Evolutionary conservation across 1,284 basidiomycete genomes (phyloP).

Genomic region (Sporisorium exsertum): DNA sequence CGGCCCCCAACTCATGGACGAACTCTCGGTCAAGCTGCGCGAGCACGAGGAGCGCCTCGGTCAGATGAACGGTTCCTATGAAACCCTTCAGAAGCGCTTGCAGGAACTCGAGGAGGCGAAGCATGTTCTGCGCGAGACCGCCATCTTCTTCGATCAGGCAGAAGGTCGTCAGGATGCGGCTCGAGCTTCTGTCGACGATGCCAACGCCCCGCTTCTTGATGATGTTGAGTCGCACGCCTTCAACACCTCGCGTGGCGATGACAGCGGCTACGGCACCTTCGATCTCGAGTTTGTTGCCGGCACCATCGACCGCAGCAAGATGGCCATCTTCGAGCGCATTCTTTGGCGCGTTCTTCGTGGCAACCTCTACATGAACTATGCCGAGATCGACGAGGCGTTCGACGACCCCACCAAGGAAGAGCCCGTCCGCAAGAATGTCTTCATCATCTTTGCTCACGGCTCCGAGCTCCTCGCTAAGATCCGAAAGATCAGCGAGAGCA

Average conservation of each 20-base stretch:
- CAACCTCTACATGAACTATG: constrained; percentile 99
- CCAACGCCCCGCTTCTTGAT: constrained; percentile 86
- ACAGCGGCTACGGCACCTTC: constrained; percentile 72
- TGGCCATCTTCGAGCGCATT: constrained; percentile 95
- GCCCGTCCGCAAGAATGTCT: constrained; percentile 84
- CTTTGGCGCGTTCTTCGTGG: constrained; percentile 98
- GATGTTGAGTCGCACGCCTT: constrained; percentile 78
- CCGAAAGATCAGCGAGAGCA: constrained; percentile 96
- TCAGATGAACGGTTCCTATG: constrained; percentile 95
- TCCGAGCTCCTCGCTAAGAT: constrained; percentile 93
- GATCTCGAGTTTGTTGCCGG: constrained; percentile 93
- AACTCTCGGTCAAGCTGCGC: constrained; percentile 85
- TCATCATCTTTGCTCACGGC: constrained; percentile 99
- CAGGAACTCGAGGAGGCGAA: constrained; percentile 88
- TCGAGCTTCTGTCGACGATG: constrained; percentile 84
- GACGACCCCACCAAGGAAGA: constrained; percentile 80
- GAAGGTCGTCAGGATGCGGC: constrained; percentile 83
- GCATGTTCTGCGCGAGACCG: constrained; percentile 93
- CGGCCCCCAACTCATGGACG: constrained; percentile 89
- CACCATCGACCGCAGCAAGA: constrained; percentile 90
- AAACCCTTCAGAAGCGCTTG: constrained; percentile 85
- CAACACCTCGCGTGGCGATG: constrained; percentile 71
- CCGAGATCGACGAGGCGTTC: constrained; percentile 92
- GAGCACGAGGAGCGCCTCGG: constrained; percentile 87
- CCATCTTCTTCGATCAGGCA: constrained; percentile 94